Conservation (phyloP, 2,329 filamentous ascomycete species). For the Pseudogymnoascus sp. region DNA sequence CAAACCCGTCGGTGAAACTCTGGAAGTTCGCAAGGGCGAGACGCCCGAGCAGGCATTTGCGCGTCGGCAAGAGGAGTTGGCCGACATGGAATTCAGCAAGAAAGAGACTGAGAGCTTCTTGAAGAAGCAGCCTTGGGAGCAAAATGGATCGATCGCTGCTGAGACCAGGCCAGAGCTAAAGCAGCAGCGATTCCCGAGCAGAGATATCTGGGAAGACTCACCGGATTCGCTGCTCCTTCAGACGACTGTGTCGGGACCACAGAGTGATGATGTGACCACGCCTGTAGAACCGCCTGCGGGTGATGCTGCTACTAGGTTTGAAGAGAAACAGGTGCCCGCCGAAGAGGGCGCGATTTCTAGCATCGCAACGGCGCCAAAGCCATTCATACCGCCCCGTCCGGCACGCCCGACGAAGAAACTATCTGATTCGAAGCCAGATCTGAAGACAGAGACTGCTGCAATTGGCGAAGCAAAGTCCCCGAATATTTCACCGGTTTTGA, state of each 20-base stretch:
- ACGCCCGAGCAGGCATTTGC: constrained; percentile 59
- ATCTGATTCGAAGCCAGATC: constrained; percentile 29
- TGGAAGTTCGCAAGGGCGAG: constrained; percentile 29
- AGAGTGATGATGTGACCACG: constrained; percentile 37
- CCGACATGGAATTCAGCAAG: constrained; percentile 41
- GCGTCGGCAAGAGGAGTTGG: constrained; percentile 55
- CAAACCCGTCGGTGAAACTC: constrained; percentile 6
- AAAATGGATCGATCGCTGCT: constrained; percentile 40
- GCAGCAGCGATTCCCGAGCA: constrained; percentile 71
- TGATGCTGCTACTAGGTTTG: constrained; percentile 23
- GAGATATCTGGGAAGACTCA: constrained; percentile 89
- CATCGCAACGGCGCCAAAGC: constrained; percentile 43
- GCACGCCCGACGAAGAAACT: constrained; percentile 33
- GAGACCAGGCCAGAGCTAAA: constrained; percentile 48
- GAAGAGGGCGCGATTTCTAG: constrained; percentile 19
- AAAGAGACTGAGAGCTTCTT: constrained; percentile 41
- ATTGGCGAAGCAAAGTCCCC: constrained; percentile 15
- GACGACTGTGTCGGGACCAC: constrained; percentile 57
- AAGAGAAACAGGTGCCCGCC: constrained; percentile 21
- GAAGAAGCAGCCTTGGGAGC: constrained; percentile 41
- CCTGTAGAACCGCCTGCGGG: constrained; percentile 30
- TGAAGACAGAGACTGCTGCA: constrained; percentile 19
- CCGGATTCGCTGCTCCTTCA: constrained; percentile 76
- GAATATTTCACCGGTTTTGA: constrained; percentile 21
- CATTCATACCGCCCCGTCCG: constrained; percentile 50